Conservation (phyloP, 2,329 filamentous ascomycete species). For the Colletotrichum lentis region DNA sequence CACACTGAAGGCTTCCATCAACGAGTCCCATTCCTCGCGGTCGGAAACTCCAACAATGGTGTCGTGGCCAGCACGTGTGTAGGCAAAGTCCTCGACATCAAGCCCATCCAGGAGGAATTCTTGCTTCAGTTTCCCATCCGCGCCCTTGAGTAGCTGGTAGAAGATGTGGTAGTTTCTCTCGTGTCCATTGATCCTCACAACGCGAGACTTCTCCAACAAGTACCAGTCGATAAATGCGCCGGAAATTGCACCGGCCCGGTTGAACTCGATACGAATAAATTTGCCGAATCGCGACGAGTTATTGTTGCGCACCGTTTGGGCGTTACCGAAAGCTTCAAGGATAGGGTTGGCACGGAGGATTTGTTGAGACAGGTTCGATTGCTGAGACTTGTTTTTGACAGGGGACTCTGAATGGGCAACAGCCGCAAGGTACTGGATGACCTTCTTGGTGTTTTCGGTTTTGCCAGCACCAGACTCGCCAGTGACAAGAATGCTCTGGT, state of each 20-base stretch:
- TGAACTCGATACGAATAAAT: slow-evolving; percentile 98
- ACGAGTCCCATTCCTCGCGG: slow-evolving; percentile 83
- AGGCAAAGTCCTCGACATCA: slow-evolving; percentile 86
- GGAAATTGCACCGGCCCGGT: slow-evolving; percentile 83
- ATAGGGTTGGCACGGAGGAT: slow-evolving; percentile 97
- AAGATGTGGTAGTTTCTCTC: slow-evolving; percentile 98
- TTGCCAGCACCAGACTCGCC: slow-evolving; percentile 98
- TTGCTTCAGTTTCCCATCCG: slow-evolving; percentile 75
- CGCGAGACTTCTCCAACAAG: slow-evolving; percentile 95
- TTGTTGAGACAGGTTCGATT: slow-evolving; percentile 92
- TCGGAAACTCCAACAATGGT: slow-evolving; percentile 91
- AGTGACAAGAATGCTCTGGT: slow-evolving; percentile 97
- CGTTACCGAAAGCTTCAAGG: slow-evolving; percentile 96
- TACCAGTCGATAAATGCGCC: slow-evolving; percentile 99
- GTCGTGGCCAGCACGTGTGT: slow-evolving; percentile 91
- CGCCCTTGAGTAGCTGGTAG: slow-evolving; percentile 91
- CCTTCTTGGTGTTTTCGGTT: slow-evolving; percentile 99
- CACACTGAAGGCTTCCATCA: slow-evolving; percentile 91
- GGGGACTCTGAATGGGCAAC: slow-evolving; percentile 86
- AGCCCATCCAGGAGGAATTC: slow-evolving; percentile 79
- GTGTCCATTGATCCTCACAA: slow-evolving; percentile 84
- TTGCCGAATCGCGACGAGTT: slow-evolving; percentile 99
- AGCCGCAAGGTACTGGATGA: slow-evolving; percentile 96
- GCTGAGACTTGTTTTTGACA: slow-evolving; percentile 65
- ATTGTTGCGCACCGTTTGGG: slow-evolving; percentile 96